Evolutionary conservation across 2,329 filamentous ascomycete genomes (phyloP), one percentile per base, ranked within the genome.

Genomic region (Pleurostoma richardsiae): DNA sequence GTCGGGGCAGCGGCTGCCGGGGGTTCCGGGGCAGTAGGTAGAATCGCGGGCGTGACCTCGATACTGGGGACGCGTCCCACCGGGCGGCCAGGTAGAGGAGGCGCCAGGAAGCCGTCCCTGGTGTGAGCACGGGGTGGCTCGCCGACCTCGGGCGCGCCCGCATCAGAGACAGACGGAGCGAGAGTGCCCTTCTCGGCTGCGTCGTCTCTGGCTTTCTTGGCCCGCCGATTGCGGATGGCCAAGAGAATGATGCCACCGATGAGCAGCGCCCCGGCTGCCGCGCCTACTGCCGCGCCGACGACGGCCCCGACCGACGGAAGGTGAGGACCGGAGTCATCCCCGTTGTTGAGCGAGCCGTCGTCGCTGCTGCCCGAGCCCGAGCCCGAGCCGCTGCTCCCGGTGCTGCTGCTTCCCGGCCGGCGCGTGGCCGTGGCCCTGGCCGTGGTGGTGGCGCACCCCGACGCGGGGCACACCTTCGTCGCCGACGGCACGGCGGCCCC

Each of bases 401-500:
- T 36, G n/a, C n/a, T 8, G 8, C 8, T 8, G 8, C 8, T 36
- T 19, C 19, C 19, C 19, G 19, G 19, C 19, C 19, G 19, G 19
- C 19, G 19, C 19, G 19, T 19, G 19, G 19, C 19, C 19, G 19
- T 19, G 19, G 19, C 19, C 19, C 19, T 19, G 8, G 33, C 33
- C 8, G 46, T 3, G 8, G 40, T 43, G 31, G 40, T 7, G 10
- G 29, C 45, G 29, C 49, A 52, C 40, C 38, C 29, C 2, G 40
- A 44, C 38, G 46, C 31, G 47, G 41, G 19, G 42, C 58, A 60
- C 29, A 51, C 50, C 7, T 48, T 11, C 6, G 54, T 56, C 4
- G 63, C 54, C 5, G 48, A 55, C 6, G 63, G 63, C 6, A 58
- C 48, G 8, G 43, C 30, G n/a, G 59, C 58, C 1, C 53, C 57